Evolutionary conservation across 768 basidiomycete genomes (phyloP).

Genomic region (Mycena kentingensis): DNA sequence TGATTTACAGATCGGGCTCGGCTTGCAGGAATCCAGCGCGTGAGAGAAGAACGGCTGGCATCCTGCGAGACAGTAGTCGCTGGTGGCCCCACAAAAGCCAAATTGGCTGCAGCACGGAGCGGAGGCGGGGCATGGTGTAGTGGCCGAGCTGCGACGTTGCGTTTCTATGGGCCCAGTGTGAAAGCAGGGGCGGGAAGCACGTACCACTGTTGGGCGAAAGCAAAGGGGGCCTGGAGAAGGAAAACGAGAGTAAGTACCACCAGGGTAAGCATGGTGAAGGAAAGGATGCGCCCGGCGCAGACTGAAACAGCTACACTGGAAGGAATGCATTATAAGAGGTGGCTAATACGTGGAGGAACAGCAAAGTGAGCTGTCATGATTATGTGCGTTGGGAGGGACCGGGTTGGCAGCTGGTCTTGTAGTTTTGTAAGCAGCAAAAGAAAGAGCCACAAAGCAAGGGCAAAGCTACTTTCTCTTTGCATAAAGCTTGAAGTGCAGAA

Average conservation of each 20-base stretch:
- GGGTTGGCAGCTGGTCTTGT: too few species aligned
- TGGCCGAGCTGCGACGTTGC: constrained; percentile 37
- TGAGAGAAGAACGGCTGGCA: constrained; percentile 77
- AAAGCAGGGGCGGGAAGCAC: not conserved
- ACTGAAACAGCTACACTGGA: too few species aligned
- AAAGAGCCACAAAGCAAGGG: too few species aligned
- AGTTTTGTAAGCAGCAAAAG: too few species aligned
- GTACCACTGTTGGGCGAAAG: constrained; percentile 1
- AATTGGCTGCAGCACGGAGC: constrained; percentile 58
- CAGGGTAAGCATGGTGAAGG: constrained; percentile 5
- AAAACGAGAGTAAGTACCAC: constrained; percentile 6
- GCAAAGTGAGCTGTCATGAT: too few species aligned
- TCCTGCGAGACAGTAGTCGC: constrained; percentile 78
- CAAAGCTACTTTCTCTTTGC: too few species aligned
- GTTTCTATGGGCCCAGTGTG: not conserved
- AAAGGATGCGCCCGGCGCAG: constrained; percentile 5
- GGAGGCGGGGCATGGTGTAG: constrained; percentile 43
- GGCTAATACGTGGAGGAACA: too few species aligned
- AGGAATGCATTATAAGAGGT: too few species aligned
- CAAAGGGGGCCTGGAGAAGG: not conserved
- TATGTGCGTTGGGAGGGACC: too few species aligned
- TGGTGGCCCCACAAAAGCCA: constrained; percentile 50
- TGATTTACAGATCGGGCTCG: constrained; percentile 69
- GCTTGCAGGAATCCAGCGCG: constrained; percentile 62
- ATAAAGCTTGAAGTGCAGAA: too few species aligned